Evolutionary conservation across 2,329 filamentous ascomycete genomes (phyloP), one percentile per base, ranked within the genome.

Genomic region (Tolypocladium tundrense): DNA sequence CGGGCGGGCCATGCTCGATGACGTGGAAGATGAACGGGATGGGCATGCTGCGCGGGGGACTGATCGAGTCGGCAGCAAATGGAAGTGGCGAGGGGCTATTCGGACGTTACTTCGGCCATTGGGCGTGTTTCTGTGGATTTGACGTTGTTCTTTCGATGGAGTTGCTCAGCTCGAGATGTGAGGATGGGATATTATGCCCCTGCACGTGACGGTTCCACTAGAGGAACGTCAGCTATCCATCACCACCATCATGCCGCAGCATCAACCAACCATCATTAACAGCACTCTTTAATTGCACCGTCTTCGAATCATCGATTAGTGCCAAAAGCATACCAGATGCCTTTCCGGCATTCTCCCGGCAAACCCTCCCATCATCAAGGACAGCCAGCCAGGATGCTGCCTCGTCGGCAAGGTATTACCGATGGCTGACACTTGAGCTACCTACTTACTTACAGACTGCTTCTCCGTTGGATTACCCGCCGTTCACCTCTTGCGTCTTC

Each of bases 1-100:
- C 64, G 21, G 82, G 82, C 24, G 75, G 69, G 60, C 82, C 82
- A 59, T 82, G 69, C 60, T 74, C 66, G 62, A 78, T 64, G 53
- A 77, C 61, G 61, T 75, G 72, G 64, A 77, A 72, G 59, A 83
- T 57, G 63, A 83, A 78, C 21, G 79, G 77, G 60, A 85, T 67
- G 48, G 80, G 78, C 80, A 83, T 84, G 45, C 64, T 72, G 64
- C 31, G 9, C 31, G 16, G 55, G 39, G 43, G 57, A 33, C 19
- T 4, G 31, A 41, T 39, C 37, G 27, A 35, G 45, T 50, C 41
- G 52, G 53, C 27, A 42, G 58, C 56, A 35, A 50, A 16, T 31
- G 9, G 9, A 31, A 50, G 27, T 3, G 33, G n/a, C 8, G 6
- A 33, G 13, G 55, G 24, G 51, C 52, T 58, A 60, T 35, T 59